Base-by-base conservation (phyloP, 805 yeast species). In the Metschnikowia dekortorum region DNA sequence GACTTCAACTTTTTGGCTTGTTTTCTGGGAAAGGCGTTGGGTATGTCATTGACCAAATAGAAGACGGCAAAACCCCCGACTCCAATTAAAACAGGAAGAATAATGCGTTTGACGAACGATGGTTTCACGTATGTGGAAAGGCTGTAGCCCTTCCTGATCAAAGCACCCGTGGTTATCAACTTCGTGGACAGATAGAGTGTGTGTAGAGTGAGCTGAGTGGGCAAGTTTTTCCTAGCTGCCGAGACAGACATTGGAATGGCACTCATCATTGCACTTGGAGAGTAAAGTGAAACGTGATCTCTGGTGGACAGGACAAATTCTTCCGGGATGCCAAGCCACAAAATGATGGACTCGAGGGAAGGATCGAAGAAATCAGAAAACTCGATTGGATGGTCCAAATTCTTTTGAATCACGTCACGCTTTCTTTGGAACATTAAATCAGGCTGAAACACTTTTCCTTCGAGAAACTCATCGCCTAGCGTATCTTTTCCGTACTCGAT, bases 1-100 rank as follows among this genome's bases (percentile, higher is more conserved):
- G 62, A 62, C 54, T 79, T 80, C 56, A 92, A 79, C 66, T 87
- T 89, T 44, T 77, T 74, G 0, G 94, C 89, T 51, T 89, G 78
- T 51, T 90, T 90, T 56, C 89, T 75, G 16, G 96, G 95, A 59
- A 89, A 82, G 0, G 97, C 96, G 59, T 85, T 81, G 2, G 97
- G 97, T 11, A 95, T 81, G 65, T 94, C 98, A 52, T 76, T 74
- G 16, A 89, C 70, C 50, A 90, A 64, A 60, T 87, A 89, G 38
- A 82, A 80, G 0, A 79, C 69, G 0, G 85, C 75, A 11, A 81
- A 71, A 1, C 81, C 76, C 5, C 80, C 69, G 0, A 78, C 76
- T 8, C 81, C 74, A 2, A 82, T 56, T 0, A 77, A 51, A 0
- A 81, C 43, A 0, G 95, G 91, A 0, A 79, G 64, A 0, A 79